These are phyloP conservation scores for Myochromella boudieri DNA, from an alignment of 768 basidiomycete species.

Conservation along the genomic window DNA sequence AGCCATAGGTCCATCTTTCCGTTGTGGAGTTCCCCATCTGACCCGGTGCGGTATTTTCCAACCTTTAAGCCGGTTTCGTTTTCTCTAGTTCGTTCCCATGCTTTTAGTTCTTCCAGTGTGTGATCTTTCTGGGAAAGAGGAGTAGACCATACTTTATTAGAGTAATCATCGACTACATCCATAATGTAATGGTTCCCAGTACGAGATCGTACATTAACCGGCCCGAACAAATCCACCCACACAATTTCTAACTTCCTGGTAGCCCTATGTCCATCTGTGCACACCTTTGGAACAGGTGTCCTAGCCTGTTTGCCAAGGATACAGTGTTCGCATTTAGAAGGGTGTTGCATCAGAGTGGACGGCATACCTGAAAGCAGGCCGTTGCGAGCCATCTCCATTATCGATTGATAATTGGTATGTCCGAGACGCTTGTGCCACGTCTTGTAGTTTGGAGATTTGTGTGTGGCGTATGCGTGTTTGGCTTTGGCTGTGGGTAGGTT, in stretches of 20 bases:
- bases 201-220: background rate
- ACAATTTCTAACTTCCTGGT: background rate
- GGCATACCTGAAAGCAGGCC: conserved; percentile 20
- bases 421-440: conserved; percentile 6
- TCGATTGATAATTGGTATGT: conserved; percentile 5
- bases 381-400: conserved; percentile 7
- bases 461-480: background rate
- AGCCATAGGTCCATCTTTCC: conserved; percentile 11
- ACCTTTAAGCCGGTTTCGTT: conserved; percentile 16
- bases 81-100: conserved; percentile 3
- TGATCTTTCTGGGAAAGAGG: background rate
- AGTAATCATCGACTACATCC: background rate
- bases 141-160: background rate
- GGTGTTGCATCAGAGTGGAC: conserved; percentile 15
- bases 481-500: background rate
- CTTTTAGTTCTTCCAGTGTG: background rate
- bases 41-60: conserved; percentile 11
- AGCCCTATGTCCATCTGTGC: conserved; percentile 17
- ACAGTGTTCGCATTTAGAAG: conserved; percentile 31
- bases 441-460: background rate
- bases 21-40: conserved; percentile 25
- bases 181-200: background rate
- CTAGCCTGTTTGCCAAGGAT: conserved; percentile 38
- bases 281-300: conserved; percentile 28
- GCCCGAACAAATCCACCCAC: background rate